Evolutionary conservation across 768 basidiomycete species (phyloP), one percentile per base, ranked within the genome.

Genomic region (Leccinum boreale): DNA sequence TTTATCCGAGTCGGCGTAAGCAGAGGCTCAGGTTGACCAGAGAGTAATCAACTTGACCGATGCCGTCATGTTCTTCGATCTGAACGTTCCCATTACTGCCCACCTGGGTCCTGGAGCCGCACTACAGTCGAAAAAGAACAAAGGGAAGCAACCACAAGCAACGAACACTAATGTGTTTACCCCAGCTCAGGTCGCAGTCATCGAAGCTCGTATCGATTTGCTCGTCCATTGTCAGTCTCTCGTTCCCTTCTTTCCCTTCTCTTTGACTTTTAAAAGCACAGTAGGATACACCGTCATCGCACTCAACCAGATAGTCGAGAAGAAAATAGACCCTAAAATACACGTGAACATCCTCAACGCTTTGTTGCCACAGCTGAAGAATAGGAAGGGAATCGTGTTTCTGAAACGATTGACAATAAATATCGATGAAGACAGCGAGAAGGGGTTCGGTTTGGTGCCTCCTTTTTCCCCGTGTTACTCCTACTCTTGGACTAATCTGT

Each of bases 231-330:
- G 90, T 91, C 61, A 67, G 87, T 80, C 58, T 47, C 31, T 60
- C 42, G 0, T 23, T 3, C 4, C 17, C 0, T 1, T 1, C 8
- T 50, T 15, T 5, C 6, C 21, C 35, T 24, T 14, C 36, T 5
- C 9, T 42, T 52, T 65, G 35, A 69, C 56, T 2, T 17, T 44
- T 47, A 23, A 14, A 60, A 56, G 50, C 31, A 29, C 69, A 95
- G 92, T 95, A 78, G 93, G 93, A 79, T 95, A 94, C 74, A 83
- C 86, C 28, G 85, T 92, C 35, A 67, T 95, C 48, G 88, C 86
- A 2, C 79, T 95, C 61, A 89, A 84, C 63, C 90, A 94, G 65
- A 84, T 81, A 2, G 79, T 89, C 15, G 76, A 84, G 56, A 85
- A 85, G 53, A 85, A 83, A 59, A 78, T 92, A n/a, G 89, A 92